Conservation (phyloP, 139 green algal genomes). For the Pedinophyceae sp. region DNA sequence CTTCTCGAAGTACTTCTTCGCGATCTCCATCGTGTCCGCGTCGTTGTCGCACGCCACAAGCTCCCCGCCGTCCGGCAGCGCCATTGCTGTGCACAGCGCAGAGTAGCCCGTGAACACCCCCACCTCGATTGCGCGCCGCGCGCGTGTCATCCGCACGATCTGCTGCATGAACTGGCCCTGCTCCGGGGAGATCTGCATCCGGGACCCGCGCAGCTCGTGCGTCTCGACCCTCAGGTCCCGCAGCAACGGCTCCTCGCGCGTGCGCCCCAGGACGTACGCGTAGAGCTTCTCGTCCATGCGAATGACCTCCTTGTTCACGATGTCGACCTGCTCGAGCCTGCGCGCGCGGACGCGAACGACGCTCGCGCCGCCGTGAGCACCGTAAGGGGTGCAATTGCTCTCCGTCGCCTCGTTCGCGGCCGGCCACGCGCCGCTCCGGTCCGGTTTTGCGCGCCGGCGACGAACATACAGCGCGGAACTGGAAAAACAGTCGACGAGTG, state of each 20-base stretch:
- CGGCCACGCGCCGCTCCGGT: too few species aligned
- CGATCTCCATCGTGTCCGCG: conserved; percentile 39
- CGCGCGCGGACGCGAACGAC: too few species aligned
- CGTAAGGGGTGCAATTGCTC: too few species aligned
- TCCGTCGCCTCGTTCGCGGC: too few species aligned
- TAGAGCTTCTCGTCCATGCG: conserved; percentile 33
- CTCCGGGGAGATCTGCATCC: conserved; percentile 45
- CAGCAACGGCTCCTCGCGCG: conserved; percentile 23
- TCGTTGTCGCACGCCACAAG: conserved; percentile 69
- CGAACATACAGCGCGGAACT: too few species aligned
- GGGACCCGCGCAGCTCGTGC: not conserved
- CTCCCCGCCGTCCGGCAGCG: conserved; percentile 41
- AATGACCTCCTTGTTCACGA: conserved; percentile 23
- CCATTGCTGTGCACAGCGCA: conserved; percentile 14
- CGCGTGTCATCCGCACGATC: conserved; percentile 44
- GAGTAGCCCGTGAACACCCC: conserved; percentile 79
- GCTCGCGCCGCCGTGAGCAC: too few species aligned
- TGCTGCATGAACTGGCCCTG: conserved; percentile 58
- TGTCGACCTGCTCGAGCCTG: too few species aligned
- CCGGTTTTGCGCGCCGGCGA: too few species aligned
- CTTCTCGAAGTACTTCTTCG: conserved; percentile 37
- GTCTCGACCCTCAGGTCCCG: too few species aligned
- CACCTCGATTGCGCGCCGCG: conserved; percentile 30
- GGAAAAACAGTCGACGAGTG: too few species aligned
- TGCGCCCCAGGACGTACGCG: conserved; percentile 49